Conservation (phyloP, 108 stramenopile species). For the Nitzschia putrida region DNA sequence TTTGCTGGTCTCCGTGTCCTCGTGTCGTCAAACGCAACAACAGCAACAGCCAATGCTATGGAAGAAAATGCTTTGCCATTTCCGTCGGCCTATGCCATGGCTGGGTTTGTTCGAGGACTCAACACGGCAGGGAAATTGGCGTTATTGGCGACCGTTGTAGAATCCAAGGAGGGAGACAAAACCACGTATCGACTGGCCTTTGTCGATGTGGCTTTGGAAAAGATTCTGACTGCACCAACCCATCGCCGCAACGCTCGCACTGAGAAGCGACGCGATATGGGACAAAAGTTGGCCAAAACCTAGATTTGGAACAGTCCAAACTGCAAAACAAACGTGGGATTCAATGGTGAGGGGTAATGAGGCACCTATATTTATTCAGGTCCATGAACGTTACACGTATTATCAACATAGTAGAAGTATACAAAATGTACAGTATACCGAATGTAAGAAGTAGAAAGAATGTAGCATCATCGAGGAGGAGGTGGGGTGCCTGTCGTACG, state of each 20-base stretch:
- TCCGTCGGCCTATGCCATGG: constrained; percentile 72
- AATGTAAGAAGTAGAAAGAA: too few species aligned
- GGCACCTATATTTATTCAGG: too few species aligned
- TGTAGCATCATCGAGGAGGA: too few species aligned
- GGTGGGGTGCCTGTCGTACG: too few species aligned
- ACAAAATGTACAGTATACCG: too few species aligned
- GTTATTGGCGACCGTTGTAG: constrained; percentile 65
- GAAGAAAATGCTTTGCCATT: constrained; percentile 35
- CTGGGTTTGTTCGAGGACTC: constrained; percentile 74
- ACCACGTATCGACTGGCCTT: constrained; percentile 50
- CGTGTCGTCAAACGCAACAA: constrained; percentile 9
- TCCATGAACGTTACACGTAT: too few species aligned
- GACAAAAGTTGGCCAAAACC: constrained; percentile 35
- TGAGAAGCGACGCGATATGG: constrained; percentile 37
- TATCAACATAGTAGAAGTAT: too few species aligned
- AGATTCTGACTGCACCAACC: constrained; percentile 58
- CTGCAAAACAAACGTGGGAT: too few species aligned
- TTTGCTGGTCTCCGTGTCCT: constrained; percentile 86
- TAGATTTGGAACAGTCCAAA: too few species aligned
- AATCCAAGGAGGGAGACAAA: background rate
- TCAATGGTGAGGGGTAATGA: too few species aligned
- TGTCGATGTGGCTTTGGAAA: constrained; percentile 79
- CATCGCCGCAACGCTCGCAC: constrained; percentile 35
- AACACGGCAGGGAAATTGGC: constrained; percentile 87
- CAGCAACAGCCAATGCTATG: background rate